A percentile compares a stretch with the other conserved stretches of the same genome.
phyloP scores from a whole-genome alignment of 306 rosid genomes.

The Macrotyloma uniflorum region DNA sequence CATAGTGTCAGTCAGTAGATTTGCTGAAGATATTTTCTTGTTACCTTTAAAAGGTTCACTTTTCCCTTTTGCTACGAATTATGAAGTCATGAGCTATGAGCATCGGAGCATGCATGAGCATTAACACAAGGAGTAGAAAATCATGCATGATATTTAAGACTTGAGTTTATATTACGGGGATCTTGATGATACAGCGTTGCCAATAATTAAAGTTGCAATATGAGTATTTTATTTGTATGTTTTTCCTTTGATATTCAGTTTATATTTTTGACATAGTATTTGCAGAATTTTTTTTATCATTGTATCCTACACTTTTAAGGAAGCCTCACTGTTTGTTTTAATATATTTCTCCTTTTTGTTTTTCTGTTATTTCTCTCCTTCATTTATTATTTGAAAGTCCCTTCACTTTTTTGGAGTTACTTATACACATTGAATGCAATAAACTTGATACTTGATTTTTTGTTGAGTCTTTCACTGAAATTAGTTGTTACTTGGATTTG shows the following conservation, averaged over 20 bases:
- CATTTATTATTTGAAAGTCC: background rate
- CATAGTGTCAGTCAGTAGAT: conserved; percentile 6
- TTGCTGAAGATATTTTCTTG: background rate
- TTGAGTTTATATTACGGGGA: too few species aligned
- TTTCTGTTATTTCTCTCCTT: too few species aligned
- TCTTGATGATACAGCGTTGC: too few species aligned
- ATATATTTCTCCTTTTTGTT: too few species aligned
- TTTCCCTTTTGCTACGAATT: background rate
- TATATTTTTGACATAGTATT: too few species aligned
- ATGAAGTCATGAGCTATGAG: background rate
- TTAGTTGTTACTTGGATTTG: background rate
- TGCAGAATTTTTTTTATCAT: too few species aligned
- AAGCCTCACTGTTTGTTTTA: too few species aligned
- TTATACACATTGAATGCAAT: background rate
- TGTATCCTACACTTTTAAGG: too few species aligned
- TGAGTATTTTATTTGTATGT: too few species aligned
- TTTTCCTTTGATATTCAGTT: too few species aligned
- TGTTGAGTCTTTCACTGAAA: background rate
- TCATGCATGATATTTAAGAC: background rate
- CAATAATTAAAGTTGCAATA: too few species aligned
- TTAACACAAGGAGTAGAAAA: background rate
- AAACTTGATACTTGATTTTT: background rate
- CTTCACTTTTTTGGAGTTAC: background rate
- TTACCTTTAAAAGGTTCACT: background rate
- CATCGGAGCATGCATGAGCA: too few species aligned